Conservation (phyloP, 257 asterid species). For the Salvia hispanica region DNA sequence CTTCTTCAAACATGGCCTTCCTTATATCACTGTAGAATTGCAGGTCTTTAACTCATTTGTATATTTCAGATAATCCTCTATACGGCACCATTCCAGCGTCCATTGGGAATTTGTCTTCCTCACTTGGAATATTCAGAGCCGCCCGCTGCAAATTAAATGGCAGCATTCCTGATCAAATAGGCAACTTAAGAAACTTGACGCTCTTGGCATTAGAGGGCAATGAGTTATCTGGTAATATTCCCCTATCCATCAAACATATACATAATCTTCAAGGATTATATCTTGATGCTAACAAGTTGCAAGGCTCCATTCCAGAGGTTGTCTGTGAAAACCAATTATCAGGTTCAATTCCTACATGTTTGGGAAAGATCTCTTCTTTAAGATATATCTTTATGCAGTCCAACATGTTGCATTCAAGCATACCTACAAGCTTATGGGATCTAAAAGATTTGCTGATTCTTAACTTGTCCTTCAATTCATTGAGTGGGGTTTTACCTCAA, state of each 20-base stretch:
- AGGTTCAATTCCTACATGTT: constrained; percentile 32
- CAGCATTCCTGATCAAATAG: constrained; percentile 9
- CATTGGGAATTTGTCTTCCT: constrained; percentile 39
- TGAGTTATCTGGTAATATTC: constrained; percentile 25
- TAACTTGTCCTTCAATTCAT: constrained; percentile 21
- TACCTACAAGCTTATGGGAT: constrained; percentile 34
- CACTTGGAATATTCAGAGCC: neutral
- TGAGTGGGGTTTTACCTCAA: constrained; percentile 25
- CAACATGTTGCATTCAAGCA: constrained; percentile 27
- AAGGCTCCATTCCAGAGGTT: constrained; percentile 16
- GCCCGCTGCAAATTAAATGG: neutral
- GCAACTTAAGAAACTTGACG: constrained; percentile 9
- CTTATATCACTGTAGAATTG: constrained; percentile 40
- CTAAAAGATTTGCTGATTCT: constrained; percentile 12
- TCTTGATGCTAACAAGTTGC: constrained; percentile 4
- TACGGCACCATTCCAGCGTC: constrained; percentile 31
- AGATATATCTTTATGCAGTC: constrained; percentile 14
- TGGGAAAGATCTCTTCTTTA: constrained; percentile 27
- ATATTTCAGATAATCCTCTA: constrained; percentile 21
- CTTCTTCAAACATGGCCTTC: constrained; percentile 26
- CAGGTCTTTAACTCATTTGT: constrained; percentile 8
- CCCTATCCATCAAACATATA: constrained; percentile 8
- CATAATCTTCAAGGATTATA: constrained; percentile 24
- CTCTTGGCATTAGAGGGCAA: neutral
- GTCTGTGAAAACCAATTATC: constrained; percentile 27